Conservation (phyloP, 352 stramenopile genomes). For the Phytopythium delawarense region DNA sequence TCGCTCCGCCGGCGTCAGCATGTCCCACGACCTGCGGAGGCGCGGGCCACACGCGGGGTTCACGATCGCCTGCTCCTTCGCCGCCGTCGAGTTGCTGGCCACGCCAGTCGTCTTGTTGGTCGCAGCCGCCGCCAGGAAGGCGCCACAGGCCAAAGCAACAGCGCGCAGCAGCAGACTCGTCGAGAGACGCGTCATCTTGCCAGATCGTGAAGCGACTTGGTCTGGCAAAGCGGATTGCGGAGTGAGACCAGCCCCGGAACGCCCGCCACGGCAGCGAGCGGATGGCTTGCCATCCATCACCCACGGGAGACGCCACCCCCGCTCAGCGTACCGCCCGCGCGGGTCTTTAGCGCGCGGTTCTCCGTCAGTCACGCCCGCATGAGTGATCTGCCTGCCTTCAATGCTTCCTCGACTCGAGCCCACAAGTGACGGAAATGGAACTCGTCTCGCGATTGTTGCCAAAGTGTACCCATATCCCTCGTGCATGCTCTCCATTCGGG, state of each 20-base stretch:
- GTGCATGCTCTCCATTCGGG: background rate
- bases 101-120: background rate
- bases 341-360: background rate
- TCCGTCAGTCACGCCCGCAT: background rate
- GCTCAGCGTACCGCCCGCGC: background rate
- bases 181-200: background rate
- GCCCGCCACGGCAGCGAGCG: too few species aligned
- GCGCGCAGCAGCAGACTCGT: background rate
- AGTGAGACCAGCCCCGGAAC: background rate
- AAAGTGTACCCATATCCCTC: constrained; percentile 7
- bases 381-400: background rate
- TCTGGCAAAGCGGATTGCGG: background rate
- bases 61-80: background rate
- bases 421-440: background rate
- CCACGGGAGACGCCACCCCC: background rate
- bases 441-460: background rate
- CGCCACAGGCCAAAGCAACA: background rate
- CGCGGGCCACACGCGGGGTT: constrained; percentile 42
- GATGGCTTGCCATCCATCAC: constrained; percentile 1
- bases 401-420: background rate
- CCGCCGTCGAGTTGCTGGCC: background rate
- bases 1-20: constrained; percentile 53
- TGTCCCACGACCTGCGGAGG: constrained; percentile 77
- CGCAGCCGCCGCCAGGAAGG: background rate
- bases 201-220: background rate